Evolutionary conservation across 2,329 filamentous ascomycete genomes (phyloP), one percentile per base, ranked within the genome.

Genomic region (Stemphylium vesicarium): DNA sequence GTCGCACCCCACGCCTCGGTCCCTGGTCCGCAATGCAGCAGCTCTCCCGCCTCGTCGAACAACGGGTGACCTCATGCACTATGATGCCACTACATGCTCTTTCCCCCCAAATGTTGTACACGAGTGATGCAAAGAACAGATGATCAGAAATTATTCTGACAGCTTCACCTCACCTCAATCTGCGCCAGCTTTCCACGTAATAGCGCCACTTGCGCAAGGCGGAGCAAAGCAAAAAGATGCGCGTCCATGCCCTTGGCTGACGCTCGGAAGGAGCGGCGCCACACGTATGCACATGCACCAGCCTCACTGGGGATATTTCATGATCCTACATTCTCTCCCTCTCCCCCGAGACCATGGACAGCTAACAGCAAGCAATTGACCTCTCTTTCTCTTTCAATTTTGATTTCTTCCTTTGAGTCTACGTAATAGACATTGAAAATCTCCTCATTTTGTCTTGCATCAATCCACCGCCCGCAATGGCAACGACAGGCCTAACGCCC

Each of bases 111-210:
- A 35, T 31, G 22, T 36, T 26, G 41, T 18, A 44, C 37, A 48
- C 45, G 8, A 13, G 43, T 13, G 32, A 22, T 31, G 53, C 18
- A 20, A 15, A 48, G 41, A 10, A 26, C 45, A 45, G 22, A 48
- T 41, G 46, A 41, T 35, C 1, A 2, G 4, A 16, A 3, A 48
- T 13, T n/a, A 18, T 20, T 35, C 29, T 41, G 38, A 35, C 47
- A 50, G 51, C 48, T 43, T 48, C 56, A 33, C 44, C 35, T 38
- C 42, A 49, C 7, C 22, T 24, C 22, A 24, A 24, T 53, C 67
- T 69, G 67, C 66, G 66, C 69, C 57, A 50, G 48, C 44, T n/a
- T n/a, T 49, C 63, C 64, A 50, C 69, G 70, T 68, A 73, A 73
- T 71, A 57, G 60, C 65, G 69, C 59, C 55, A 59, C 62, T 24